phyloP scores from a whole-genome alignment of 2,329 filamentous ascomycete genomes.

The Berkeleyomyces basicola region DNA sequence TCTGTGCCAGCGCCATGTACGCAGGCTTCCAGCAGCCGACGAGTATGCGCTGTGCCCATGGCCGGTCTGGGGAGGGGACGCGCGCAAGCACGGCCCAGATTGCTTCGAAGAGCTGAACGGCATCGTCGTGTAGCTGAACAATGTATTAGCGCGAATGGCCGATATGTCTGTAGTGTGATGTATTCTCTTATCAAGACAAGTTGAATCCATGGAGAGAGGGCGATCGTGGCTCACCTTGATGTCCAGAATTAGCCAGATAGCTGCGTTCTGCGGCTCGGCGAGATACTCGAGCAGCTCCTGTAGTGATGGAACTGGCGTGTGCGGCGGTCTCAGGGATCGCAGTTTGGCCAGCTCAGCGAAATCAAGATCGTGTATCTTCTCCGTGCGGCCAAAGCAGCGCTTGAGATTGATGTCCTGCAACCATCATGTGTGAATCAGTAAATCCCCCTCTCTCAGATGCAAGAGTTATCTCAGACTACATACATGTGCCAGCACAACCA shows the following conservation, averaged over 20 bases:
- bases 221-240: slow-evolving; percentile 48
- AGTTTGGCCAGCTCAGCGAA: slow-evolving; percentile 58
- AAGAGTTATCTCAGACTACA: slow-evolving; percentile 16
- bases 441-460: background rate
- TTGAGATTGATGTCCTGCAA: slow-evolving; percentile 55
- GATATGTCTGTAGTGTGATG: background rate
- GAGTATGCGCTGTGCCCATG: slow-evolving; percentile 59
- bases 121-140: slow-evolving; percentile 47
- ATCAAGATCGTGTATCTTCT: slow-evolving; percentile 56
- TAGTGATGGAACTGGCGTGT: slow-evolving; percentile 57
- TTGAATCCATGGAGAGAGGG: background rate
- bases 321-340: slow-evolving; percentile 48
- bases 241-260: slow-evolving; percentile 71
- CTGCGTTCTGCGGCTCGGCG: slow-evolving; percentile 41
- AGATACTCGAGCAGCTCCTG: slow-evolving; percentile 59
- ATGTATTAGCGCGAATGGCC: background rate
- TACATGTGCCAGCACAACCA: slow-evolving; percentile 75
- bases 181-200: background rate
- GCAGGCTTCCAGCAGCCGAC: slow-evolving; percentile 70
- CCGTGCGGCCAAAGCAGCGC: slow-evolving; percentile 63
- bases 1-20: slow-evolving; percentile 47
- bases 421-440: background rate
- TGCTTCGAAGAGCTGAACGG: slow-evolving; percentile 51
- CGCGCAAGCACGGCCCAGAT: slow-evolving; percentile 47
- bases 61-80: slow-evolving; percentile 28